Conservation (phyloP, 306 rosid genomes). For the Canavalia gladiata region DNA sequence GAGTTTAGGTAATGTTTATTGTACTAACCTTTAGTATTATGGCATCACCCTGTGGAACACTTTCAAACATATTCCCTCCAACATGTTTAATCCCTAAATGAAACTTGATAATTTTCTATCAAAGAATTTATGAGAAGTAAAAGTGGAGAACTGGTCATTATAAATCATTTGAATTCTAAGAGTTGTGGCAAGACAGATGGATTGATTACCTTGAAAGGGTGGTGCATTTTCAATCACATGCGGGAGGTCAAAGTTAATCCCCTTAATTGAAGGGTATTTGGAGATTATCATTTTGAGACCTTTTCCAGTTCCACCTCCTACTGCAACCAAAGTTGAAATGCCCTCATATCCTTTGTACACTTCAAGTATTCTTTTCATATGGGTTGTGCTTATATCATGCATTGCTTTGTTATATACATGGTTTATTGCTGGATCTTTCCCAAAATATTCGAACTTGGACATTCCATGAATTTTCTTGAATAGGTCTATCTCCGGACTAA, state of each 20-base stretch:
- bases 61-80: constrained; percentile 47
- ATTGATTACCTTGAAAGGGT: constrained; percentile 36
- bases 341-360: constrained; percentile 51
- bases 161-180: neutral
- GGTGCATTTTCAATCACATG: constrained; percentile 53
- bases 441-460: constrained; percentile 35
- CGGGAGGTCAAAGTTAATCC: constrained; percentile 56
- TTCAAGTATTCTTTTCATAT: constrained; percentile 45
- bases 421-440: constrained; percentile 10
- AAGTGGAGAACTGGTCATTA: neutral
- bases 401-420: constrained; percentile 44
- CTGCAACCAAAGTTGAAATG: constrained; percentile 49
- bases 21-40: constrained; percentile 50
- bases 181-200: neutral
- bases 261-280: constrained; percentile 51
- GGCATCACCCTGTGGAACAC: constrained; percentile 53
- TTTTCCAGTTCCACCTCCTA: constrained; percentile 57
- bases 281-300: constrained; percentile 45
- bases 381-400: constrained; percentile 3
- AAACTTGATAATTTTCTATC: neutral
- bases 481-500: constrained; percentile 45
- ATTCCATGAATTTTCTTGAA: constrained; percentile 49
- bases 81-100: constrained; percentile 48
- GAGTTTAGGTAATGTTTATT: neutral
- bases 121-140: neutral